These are phyloP conservation scores for Pyrenula massariospora DNA, from an alignment of 495 filamentous ascomycete genomes.

Conservation along the genomic window DNA sequence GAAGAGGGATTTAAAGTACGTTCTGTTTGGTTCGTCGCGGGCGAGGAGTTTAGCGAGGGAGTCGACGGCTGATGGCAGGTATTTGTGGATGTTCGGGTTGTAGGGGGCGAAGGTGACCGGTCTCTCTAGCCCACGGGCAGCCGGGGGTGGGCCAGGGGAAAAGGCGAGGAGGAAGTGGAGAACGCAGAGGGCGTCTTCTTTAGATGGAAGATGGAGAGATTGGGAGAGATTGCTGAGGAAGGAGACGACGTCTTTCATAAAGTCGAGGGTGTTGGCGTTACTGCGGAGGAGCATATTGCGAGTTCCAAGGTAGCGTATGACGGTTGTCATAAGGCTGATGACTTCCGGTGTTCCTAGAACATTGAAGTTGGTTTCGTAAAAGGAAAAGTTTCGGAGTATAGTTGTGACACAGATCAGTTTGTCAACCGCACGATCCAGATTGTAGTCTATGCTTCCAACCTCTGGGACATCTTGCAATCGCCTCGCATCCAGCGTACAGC, in stretches of 20 bases:
- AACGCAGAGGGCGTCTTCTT: conserved; percentile 78
- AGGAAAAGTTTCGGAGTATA: conserved; percentile 86
- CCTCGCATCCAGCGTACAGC: conserved; percentile 58
- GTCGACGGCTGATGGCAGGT: conserved; percentile 82
- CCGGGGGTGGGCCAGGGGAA: conserved; percentile 58
- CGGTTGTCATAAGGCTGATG: conserved; percentile 65
- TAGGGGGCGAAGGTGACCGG: conserved; percentile 67
- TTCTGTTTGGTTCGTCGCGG: conserved; percentile 84
- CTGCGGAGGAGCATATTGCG: conserved; percentile 76
- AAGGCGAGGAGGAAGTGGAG: conserved; percentile 87
- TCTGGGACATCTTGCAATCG: conserved; percentile 54
- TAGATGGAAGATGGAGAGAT: conserved; percentile 67
- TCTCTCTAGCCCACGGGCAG: conserved; percentile 29
- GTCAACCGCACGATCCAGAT: conserved; percentile 78
- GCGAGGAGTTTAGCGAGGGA: conserved; percentile 84
- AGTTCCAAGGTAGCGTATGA: conserved; percentile 80
- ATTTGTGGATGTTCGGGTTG: conserved; percentile 69
- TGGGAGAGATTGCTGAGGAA: conserved; percentile 81
- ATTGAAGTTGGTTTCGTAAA: conserved; percentile 61
- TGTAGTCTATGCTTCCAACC: conserved; percentile 69
- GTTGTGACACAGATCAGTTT: conserved; percentile 83
- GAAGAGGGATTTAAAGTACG: conserved; percentile 71
- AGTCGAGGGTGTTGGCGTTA: conserved; percentile 73
- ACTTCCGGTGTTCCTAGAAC: conserved; percentile 62
- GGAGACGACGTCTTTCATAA: conserved; percentile 91